phyloP scores from a whole-genome alignment of 2,329 filamentous ascomycete genomes.

The Myriosclerotinia duriaeana region DNA sequence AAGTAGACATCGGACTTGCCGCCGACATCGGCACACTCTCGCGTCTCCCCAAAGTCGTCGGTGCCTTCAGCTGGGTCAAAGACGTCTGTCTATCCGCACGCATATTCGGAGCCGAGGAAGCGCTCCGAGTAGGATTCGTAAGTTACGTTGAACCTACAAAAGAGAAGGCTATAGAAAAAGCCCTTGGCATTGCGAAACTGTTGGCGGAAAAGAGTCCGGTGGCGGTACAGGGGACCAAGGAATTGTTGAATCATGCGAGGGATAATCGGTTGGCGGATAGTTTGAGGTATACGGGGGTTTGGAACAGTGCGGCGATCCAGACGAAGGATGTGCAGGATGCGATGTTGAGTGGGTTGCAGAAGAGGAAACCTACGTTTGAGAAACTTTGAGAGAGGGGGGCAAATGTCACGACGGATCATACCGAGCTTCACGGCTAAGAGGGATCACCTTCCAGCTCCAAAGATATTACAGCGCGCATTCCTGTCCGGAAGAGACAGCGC shows the following conservation, averaged over 20 bases:
- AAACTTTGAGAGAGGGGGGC: conserved; percentile 44
- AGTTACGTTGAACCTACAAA: conserved; percentile 64
- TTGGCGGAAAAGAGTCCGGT: conserved; percentile 84
- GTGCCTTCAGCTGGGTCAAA: conserved; percentile 73
- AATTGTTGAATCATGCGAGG: conserved; percentile 76
- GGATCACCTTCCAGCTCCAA: background rate
- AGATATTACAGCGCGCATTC: too few relatives aligned
- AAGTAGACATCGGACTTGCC: conserved; percentile 78
- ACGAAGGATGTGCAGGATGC: conserved; percentile 73
- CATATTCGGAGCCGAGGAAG: conserved; percentile 68
- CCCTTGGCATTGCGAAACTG: conserved; percentile 59
- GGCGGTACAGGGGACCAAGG: conserved; percentile 83
- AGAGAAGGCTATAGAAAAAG: conserved; percentile 60
- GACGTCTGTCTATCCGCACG: conserved; percentile 73
- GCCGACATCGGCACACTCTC: conserved; percentile 76
- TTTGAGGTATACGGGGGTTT: conserved; percentile 78
- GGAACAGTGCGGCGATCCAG: conserved; percentile 84
- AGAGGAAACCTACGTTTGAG: conserved; percentile 76
- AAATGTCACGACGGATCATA: background rate
- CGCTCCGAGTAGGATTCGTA: conserved; percentile 67
- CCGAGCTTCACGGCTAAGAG: background rate
- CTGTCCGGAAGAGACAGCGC: background rate
- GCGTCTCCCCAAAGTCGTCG: conserved; percentile 71
- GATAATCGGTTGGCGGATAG: conserved; percentile 77
- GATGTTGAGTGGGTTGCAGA: conserved; percentile 73